Evolutionary conservation across 495 filamentous ascomycete genomes (phyloP).

Genomic region (Chaetomium cochliodes): DNA sequence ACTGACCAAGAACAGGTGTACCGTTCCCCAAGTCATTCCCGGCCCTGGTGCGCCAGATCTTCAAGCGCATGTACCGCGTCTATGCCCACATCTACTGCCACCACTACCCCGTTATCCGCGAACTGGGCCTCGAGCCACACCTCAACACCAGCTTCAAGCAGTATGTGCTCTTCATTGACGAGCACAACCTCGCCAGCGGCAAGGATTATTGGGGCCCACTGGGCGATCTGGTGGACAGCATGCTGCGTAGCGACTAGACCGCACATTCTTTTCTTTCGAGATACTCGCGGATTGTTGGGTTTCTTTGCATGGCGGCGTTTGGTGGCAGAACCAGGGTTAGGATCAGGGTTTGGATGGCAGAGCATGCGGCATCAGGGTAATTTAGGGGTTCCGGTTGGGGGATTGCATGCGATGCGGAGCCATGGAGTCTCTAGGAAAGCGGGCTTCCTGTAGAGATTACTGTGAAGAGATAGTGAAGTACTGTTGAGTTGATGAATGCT

Average conservation of each 20-base stretch:
- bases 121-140: slow-evolving; percentile 93
- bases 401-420: slow-evolving; percentile 19
- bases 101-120: slow-evolving; percentile 94
- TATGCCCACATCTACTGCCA: slow-evolving; percentile 99
- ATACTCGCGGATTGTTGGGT: slow-evolving; percentile 17
- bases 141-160: slow-evolving; percentile 99
- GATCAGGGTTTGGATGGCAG: slow-evolving; percentile 16
- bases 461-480: slow-evolving; percentile 12
- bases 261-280: slow-evolving; percentile 15
- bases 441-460: slow-evolving; percentile 20
- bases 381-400: slow-evolving; percentile 9
- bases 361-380: slow-evolving; percentile 23
- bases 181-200: slow-evolving; percentile 81
- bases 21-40: slow-evolving; percentile 94
- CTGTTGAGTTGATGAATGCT: background rate
- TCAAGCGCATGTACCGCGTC: slow-evolving; percentile 97
- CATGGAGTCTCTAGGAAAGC: slow-evolving; percentile 20
- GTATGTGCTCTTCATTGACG: slow-evolving; percentile 95
- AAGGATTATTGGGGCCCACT: slow-evolving; percentile 99
- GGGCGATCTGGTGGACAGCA: slow-evolving; percentile 93
- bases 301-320: slow-evolving; percentile 23
- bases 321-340: slow-evolving; percentile 12
- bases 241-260: slow-evolving; percentile 81
- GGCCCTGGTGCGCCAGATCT: slow-evolving; percentile 82
- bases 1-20: slow-evolving; percentile 58